Evolutionary conservation across 805 yeast species (phyloP), one percentile per base, ranked within the genome.

Genomic region (Metschnikowia sp.): DNA sequence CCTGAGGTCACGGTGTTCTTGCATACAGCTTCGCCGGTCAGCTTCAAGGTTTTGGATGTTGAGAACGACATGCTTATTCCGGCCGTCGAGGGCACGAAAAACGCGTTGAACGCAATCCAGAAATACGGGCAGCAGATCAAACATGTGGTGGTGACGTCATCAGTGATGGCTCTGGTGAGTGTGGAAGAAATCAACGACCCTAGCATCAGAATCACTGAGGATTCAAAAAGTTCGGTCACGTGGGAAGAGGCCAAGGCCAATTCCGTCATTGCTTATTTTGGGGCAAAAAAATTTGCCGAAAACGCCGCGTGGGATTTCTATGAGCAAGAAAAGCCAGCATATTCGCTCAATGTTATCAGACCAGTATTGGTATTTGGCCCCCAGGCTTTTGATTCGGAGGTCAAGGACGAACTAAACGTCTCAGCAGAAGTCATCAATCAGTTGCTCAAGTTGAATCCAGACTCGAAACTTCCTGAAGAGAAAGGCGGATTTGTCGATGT

Each of bases 1-100:
- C 75, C 76, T 32, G 83, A 80, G 35, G 74, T 81, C 44, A 66
- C 70, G 8, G 77, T 74, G 34, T 81, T 82, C 39, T 53, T 82
- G 37, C 87, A 82, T 61, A 75, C 83, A 11, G 87, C 87, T 3
- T 75, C 84, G 12, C 85, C 87, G 10, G 76, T 77, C 56, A 65
- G 70, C 22, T 75, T 72, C 58, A 68, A 71, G 8, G 61, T 68
- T 19, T 60, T 67, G 10, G 69, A 74, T 49, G 64, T 75, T 34
- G 83, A 75, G 47, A 72, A 72, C 42, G 82, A 78, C 19, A 65
- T 82, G 44, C 64, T 81, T 49, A 68, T 59, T 19, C 87, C 88
- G 3, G 86, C 86, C 2, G 63, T 79, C 11, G 37, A 36, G 10
- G 59, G 60, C 13, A 55, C 59, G 10, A 39, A 38, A 11, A 45